Conservation (phyloP, 179 eudicot species). For the Monotropa hypopitys region DNA sequence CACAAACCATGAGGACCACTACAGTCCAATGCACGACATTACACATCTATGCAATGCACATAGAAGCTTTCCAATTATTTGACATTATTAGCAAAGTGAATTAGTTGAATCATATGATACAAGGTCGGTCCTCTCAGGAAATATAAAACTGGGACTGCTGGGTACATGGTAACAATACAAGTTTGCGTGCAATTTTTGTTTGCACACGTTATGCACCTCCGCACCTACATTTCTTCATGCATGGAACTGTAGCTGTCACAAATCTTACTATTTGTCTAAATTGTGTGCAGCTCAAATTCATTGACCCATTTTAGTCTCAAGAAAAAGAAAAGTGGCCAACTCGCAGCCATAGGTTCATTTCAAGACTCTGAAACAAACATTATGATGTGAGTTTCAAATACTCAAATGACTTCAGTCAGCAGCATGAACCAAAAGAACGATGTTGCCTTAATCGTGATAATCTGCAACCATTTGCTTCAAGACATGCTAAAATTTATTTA, state of each 20-base stretch:
- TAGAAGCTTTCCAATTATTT: background rate
- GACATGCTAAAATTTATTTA: background rate
- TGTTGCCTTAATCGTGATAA: conserved; percentile 1
- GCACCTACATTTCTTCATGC: background rate
- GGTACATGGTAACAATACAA: background rate
- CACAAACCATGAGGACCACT: background rate
- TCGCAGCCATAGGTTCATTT: background rate
- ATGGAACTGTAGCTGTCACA: background rate
- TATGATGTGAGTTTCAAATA: background rate
- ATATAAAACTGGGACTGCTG: background rate
- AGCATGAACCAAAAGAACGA: background rate
- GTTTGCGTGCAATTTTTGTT: background rate
- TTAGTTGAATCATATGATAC: background rate
- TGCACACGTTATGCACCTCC: background rate
- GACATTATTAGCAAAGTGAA: background rate
- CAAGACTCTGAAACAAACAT: background rate
- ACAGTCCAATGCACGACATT: background rate
- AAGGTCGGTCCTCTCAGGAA: background rate
- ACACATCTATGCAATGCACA: background rate
- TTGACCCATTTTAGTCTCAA: background rate
- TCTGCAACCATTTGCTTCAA: background rate
- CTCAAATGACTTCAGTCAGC: background rate
- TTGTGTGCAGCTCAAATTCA: background rate
- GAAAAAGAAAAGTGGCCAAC: background rate
- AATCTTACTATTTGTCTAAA: background rate